Conservation (phyloP, 1,139 yeast genomes). For the Candida pseudoviswanathii region DNA sequence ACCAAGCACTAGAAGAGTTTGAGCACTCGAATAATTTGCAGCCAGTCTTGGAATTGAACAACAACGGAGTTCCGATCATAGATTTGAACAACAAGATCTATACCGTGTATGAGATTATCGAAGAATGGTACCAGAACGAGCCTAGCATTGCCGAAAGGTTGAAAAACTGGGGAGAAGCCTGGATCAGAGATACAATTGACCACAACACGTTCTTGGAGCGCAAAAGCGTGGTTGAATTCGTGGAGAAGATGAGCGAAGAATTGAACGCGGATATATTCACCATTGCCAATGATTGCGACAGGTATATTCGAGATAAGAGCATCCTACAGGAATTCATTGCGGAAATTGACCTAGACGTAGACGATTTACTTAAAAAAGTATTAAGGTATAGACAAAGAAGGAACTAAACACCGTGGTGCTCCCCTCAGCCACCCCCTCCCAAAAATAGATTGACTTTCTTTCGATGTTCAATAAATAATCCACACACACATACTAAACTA, state of each 20-base stretch:
- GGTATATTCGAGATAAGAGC: conserved; percentile 18
- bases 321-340: conserved; percentile 20
- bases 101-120: conserved; percentile 19
- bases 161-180: conserved; percentile 16
- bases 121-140: conserved; percentile 18
- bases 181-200: conserved; percentile 20
- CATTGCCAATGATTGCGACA: conserved; percentile 19
- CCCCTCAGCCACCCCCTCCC: too few relatives aligned
- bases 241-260: conserved; percentile 16
- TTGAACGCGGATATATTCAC: conserved; percentile 15
- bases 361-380: conserved; percentile 17
- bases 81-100: conserved; percentile 18
- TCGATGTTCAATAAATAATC: neutral
- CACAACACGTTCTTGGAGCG: conserved; percentile 18
- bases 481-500: neutral
- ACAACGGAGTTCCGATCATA: conserved; percentile 13
- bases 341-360: conserved; percentile 19
- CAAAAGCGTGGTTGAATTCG: conserved; percentile 17
- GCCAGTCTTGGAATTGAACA: conserved; percentile 8
- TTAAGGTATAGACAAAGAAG: conserved; percentile 16
- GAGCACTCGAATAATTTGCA: conserved; percentile 6
- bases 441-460: neutral
- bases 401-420: neutral
- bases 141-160: conserved; percentile 16
- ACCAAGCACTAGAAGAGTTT: conserved; percentile 11